Percentiles rank a stretch among this genome's conserved stretches.
phyloP scores from a whole-genome alignment of 2,329 filamentous ascomycete species.

The Hysterium pulicare region DNA sequence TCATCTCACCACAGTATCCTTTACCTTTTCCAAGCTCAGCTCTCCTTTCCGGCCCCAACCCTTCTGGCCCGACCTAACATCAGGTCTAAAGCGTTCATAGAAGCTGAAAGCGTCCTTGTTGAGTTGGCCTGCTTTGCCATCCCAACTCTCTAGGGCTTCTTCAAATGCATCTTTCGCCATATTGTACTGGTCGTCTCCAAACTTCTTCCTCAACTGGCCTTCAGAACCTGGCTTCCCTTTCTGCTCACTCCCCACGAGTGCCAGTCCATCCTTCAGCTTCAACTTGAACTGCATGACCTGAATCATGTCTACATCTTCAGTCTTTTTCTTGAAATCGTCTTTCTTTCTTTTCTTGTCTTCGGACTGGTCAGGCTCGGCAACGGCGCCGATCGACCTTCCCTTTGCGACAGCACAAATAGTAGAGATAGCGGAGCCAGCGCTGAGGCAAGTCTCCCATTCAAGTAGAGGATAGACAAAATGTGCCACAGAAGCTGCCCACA shows the following conservation, averaged over 20 bases:
- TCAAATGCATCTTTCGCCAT: conserved; percentile 15
- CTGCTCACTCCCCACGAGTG: conserved; percentile 11
- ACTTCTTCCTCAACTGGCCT: conserved; percentile 20
- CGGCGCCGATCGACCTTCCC: conserved; percentile 28
- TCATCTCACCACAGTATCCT: conserved; percentile 3
- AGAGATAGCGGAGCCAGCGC: conserved; percentile 26
- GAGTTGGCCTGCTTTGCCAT: conserved; percentile 23
- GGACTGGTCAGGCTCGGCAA: conserved; percentile 16
- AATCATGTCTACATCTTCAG: conserved; percentile 16
- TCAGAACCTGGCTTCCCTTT: conserved; percentile 16
- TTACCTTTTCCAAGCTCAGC: conserved; percentile 14
- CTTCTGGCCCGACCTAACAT: conserved; percentile 21
- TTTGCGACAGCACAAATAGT: conserved; percentile 30
- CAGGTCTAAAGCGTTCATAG: conserved; percentile 29
- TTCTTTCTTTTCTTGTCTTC: conserved; percentile 15
- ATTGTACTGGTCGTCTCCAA: conserved; percentile 18
- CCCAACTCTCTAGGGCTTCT: conserved; percentile 16
- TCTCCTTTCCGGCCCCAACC: conserved; percentile 30
- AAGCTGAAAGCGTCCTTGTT: conserved; percentile 22
- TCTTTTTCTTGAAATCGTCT: conserved; percentile 13
- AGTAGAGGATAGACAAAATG: conserved; percentile 23
- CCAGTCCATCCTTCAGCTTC: conserved; percentile 24
- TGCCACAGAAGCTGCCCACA: conserved; percentile 24
- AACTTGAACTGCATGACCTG: conserved; percentile 31
- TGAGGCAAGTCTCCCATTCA: conserved; percentile 28